phyloP scores from a whole-genome alignment of 345 rosid genomes.

The Microthlaspi erraticum region DNA sequence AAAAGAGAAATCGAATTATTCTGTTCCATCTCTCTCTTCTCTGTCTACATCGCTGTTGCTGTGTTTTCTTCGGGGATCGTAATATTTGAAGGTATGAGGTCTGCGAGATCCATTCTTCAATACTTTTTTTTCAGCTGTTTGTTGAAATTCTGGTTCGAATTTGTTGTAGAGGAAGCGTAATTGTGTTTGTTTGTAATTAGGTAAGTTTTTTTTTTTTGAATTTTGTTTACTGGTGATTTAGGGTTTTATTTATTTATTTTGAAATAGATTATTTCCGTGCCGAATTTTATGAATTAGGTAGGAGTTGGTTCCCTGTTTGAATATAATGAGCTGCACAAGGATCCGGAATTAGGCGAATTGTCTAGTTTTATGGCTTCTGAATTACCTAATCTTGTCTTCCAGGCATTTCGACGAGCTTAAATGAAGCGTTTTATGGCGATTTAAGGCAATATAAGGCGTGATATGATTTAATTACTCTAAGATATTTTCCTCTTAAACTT shows the following conservation, averaged over 20 bases:
- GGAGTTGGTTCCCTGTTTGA: slow-evolving; percentile 43
- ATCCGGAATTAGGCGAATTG: slow-evolving; percentile 42
- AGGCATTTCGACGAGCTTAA: slow-evolving; percentile 5
- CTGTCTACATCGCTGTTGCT: slow-evolving; percentile 50
- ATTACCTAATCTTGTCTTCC: slow-evolving; percentile 30
- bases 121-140: slow-evolving; percentile 35
- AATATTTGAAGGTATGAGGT: slow-evolving; percentile 50
- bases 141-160: slow-evolving; percentile 37
- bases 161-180: slow-evolving; percentile 41
- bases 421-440: neutral
- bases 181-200: slow-evolving; percentile 46
- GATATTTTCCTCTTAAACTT: slow-evolving; percentile 1
- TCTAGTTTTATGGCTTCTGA: slow-evolving; percentile 25
- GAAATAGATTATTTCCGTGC: slow-evolving; percentile 23
- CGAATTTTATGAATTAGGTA: slow-evolving; percentile 45
- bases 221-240: slow-evolving; percentile 30
- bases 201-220: slow-evolving; percentile 45
- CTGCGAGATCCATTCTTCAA: slow-evolving; percentile 56
- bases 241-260: slow-evolving; percentile 9
- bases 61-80: slow-evolving; percentile 51
- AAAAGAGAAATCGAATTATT: slow-evolving; percentile 50
- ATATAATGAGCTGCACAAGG: slow-evolving; percentile 37
- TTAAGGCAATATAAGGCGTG: neutral
- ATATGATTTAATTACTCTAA: slow-evolving; percentile 5
- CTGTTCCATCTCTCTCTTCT: slow-evolving; percentile 49